phyloP scores from a whole-genome alignment of 352 stramenopile species.

The Thalassiosira allenii region DNA sequence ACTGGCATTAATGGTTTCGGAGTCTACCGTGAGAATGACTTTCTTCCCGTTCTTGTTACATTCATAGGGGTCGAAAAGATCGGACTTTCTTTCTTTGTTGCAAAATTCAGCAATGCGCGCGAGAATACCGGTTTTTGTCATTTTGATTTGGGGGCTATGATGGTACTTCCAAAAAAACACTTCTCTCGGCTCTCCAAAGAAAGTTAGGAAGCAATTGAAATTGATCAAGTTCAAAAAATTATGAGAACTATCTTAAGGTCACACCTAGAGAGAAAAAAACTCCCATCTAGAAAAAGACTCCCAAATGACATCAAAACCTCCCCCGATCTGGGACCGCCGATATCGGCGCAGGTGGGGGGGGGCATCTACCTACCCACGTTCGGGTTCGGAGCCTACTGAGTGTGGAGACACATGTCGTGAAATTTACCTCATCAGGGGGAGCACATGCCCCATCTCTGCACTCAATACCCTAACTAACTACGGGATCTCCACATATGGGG shows the following conservation, averaged over 20 bases:
- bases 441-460: not conserved
- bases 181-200: not conserved
- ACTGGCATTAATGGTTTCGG: not conserved
- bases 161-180: not conserved
- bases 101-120: conserved; percentile 8
- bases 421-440: not conserved
- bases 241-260: not conserved
- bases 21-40: conserved; percentile 10
- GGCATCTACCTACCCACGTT: not conserved
- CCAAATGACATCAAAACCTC: not conserved
- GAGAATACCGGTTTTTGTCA: conserved; percentile 16
- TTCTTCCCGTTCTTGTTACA: conserved; percentile 2
- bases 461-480: not conserved
- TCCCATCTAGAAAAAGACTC: not conserved
- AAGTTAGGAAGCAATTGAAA: not conserved
- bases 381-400: too few relatives aligned
- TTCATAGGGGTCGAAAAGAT: conserved; percentile 4
- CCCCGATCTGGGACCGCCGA: not conserved
- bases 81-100: conserved; percentile 2
- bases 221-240: not conserved
- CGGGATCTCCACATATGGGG: conserved; percentile 16
- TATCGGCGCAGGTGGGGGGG: not conserved
- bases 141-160: conserved; percentile 1
- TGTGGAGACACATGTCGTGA: too few relatives aligned
- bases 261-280: too few relatives aligned